These are phyloP conservation scores for Whalleya microplaca DNA, from an alignment of 2,329 filamentous ascomycete genomes.

Conservation along the genomic window DNA sequence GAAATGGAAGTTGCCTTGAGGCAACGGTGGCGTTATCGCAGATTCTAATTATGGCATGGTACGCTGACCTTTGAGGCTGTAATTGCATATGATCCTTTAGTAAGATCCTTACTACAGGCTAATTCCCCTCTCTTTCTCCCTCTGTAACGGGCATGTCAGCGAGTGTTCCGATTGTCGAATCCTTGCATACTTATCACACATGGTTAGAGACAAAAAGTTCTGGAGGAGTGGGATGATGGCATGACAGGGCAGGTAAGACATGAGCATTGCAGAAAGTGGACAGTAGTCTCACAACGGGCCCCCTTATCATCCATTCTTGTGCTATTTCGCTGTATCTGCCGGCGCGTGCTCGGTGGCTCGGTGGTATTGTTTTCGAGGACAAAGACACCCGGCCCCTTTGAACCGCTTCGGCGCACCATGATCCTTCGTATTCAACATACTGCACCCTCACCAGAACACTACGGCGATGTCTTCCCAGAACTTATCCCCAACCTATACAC, in stretches of 20 bases:
- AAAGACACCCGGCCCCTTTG: neutral
- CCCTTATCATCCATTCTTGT: slow-evolving; percentile 2
- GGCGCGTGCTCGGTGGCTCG: too few species aligned
- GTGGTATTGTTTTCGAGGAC: neutral
- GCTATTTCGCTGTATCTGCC: neutral
- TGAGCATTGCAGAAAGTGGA: slow-evolving; percentile 9
- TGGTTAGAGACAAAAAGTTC: too few species aligned
- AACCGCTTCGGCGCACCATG: neutral
- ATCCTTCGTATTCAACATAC: neutral
- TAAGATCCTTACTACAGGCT: neutral
- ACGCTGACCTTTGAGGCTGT: neutral
- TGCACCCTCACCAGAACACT: neutral
- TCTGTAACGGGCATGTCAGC: neutral
- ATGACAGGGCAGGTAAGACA: slow-evolving; percentile 14
- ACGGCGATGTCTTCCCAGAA: slow-evolving; percentile 12
- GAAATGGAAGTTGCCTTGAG: neutral
- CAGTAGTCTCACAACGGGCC: slow-evolving; percentile 4
- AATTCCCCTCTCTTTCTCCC: neutral
- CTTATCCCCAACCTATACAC: slow-evolving; percentile 14
- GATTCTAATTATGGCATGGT: neutral
- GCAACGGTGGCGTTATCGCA: neutral
- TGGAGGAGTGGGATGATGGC: neutral
- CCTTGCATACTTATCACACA: too few species aligned
- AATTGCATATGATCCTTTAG: neutral
- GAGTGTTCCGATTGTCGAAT: too few species aligned